A percentile compares a stretch with the other conserved stretches of the same genome.
phyloP scores from a whole-genome alignment of 2,329 filamentous ascomycete genomes.

The Talaromyces sp. region DNA sequence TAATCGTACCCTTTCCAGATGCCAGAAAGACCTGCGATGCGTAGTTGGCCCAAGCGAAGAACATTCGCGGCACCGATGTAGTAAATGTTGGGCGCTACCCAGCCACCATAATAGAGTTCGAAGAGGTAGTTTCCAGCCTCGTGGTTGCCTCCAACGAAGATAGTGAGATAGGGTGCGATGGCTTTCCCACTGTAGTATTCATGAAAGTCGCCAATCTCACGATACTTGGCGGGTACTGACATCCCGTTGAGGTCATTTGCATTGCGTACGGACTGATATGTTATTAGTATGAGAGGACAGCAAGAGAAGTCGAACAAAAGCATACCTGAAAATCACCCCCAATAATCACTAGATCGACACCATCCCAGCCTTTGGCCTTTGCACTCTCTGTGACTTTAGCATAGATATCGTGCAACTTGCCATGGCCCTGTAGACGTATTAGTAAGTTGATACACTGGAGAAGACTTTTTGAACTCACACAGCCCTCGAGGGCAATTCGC shows the following conservation, averaged over 20 bases:
- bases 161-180: slow-evolving; percentile 78
- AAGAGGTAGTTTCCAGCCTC: slow-evolving; percentile 87
- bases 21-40: slow-evolving; percentile 85
- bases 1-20: slow-evolving; percentile 96
- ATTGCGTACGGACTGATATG: slow-evolving; percentile 75
- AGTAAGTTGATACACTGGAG: slow-evolving; percentile 17
- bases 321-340: slow-evolving; percentile 88
- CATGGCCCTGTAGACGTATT: slow-evolving; percentile 66
- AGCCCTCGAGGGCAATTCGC: slow-evolving; percentile 81
- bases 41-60: slow-evolving; percentile 73
- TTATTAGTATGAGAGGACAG: slow-evolving; percentile 7
- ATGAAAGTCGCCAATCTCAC: slow-evolving; percentile 84
- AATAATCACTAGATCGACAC: slow-evolving; percentile 86
- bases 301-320: not conserved
- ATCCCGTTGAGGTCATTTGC: slow-evolving; percentile 82
- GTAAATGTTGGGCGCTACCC: slow-evolving; percentile 96
- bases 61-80: slow-evolving; percentile 94
- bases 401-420: slow-evolving; percentile 88
- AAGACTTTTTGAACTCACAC: slow-evolving; percentile 54
- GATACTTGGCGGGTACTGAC: slow-evolving; percentile 85
- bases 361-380: slow-evolving; percentile 69
- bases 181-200: slow-evolving; percentile 82
- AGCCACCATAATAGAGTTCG: slow-evolving; percentile 94
- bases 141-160: slow-evolving; percentile 94
- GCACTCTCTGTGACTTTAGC: slow-evolving; percentile 68